Percentiles rank a stretch among this genome's conserved stretches.
Conservation (phyloP, 768 basidiomycete genomes). For the Strobilomyces echinocephalus region DNA sequence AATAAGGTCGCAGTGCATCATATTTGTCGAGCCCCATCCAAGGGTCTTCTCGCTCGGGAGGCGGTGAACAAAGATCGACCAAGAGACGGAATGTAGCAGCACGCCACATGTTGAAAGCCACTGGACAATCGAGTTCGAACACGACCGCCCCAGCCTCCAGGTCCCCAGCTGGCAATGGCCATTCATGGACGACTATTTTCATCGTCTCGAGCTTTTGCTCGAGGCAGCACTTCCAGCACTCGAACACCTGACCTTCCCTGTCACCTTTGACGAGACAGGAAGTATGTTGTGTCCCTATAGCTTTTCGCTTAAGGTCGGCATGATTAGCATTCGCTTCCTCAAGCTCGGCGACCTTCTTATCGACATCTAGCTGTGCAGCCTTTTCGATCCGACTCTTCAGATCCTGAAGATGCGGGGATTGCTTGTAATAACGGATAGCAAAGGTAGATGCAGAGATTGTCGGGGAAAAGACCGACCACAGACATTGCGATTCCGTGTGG, state of each 20-base stretch:
- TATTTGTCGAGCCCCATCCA: slow-evolving; percentile 16
- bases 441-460: slow-evolving; percentile 21
- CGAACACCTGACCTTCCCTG: not conserved
- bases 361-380: slow-evolving; percentile 17
- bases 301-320: slow-evolving; percentile 9
- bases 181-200: slow-evolving; percentile 38
- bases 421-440: slow-evolving; percentile 12
- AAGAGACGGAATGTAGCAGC: slow-evolving; percentile 36
- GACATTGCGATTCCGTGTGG: slow-evolving; percentile 1
- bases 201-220: slow-evolving; percentile 18
- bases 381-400: slow-evolving; percentile 31
- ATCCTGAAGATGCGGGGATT: slow-evolving; percentile 18
- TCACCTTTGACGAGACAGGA: not conserved
- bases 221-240: slow-evolving; percentile 30
- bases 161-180: slow-evolving; percentile 18
- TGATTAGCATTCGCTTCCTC: slow-evolving; percentile 19
- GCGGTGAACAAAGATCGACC: slow-evolving; percentile 30
- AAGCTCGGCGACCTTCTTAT: slow-evolving; percentile 7
- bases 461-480: slow-evolving; percentile 34
- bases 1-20: slow-evolving; percentile 6
- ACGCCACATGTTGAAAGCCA: slow-evolving; percentile 38
- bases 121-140: not conserved
- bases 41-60: not conserved
- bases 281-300: slow-evolving; percentile 1
- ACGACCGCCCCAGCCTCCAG: not conserved